Evolutionary conservation across 2,329 filamentous ascomycete species (phyloP).

Genomic region (Botrytis squamosa): DNA sequence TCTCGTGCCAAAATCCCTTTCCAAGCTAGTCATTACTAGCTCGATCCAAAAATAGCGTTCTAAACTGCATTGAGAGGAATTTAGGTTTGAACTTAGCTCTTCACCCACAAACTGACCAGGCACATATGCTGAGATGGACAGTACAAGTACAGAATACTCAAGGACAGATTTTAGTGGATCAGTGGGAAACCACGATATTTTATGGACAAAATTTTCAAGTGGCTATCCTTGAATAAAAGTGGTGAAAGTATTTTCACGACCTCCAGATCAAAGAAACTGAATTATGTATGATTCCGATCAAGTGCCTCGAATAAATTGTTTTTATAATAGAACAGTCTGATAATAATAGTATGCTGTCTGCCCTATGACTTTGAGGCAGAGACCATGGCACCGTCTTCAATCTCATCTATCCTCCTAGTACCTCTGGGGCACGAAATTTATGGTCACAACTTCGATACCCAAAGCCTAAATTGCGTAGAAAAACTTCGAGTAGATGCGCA

Average conservation of each 20-base stretch:
- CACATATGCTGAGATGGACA: background rate
- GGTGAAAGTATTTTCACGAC: background rate
- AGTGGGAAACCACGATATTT: background rate
- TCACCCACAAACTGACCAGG: background rate
- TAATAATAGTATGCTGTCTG: background rate
- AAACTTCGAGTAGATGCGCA: too few species aligned
- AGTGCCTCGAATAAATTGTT: background rate
- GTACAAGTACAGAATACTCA: background rate
- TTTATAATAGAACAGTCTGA: rapidly evolving
- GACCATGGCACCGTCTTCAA: background rate
- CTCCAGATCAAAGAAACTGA: too few species aligned
- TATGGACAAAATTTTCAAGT: background rate
- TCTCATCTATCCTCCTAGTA: background rate
- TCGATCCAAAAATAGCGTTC: too few species aligned
- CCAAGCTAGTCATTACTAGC: too few species aligned
- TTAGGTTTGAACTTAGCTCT: background rate
- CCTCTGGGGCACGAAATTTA: background rate
- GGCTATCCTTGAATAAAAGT: background rate
- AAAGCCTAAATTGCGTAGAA: too few species aligned
- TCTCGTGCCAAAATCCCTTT: too few species aligned
- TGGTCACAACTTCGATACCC: too few species aligned
- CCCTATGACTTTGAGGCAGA: background rate
- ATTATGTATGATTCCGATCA: too few species aligned
- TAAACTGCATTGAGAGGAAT: too few species aligned
- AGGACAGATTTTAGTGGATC: background rate